phyloP scores from a whole-genome alignment of 495 filamentous ascomycete genomes.

The Podospora conica region DNA sequence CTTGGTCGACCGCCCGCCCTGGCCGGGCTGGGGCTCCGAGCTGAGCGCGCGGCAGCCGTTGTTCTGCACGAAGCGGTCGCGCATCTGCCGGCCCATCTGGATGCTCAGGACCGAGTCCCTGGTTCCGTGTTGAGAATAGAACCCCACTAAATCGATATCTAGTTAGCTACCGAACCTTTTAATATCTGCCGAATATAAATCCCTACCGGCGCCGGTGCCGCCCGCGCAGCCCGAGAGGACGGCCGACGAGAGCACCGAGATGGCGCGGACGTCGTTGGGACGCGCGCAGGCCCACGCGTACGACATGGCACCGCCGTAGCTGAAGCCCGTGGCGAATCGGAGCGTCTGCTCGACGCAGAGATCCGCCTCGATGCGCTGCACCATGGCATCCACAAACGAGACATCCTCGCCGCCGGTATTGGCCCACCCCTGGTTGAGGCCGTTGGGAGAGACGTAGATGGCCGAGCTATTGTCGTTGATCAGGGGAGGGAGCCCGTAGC shows the following conservation, averaged over 20 bases:
- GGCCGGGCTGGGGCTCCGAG: conserved; percentile 13
- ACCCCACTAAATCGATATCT: too few relatives aligned
- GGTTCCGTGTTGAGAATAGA: conserved; percentile 35
- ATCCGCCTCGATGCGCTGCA: conserved; percentile 28
- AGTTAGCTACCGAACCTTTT: too few relatives aligned
- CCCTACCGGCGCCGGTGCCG: conserved; percentile 30
- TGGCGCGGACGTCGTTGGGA: conserved; percentile 33
- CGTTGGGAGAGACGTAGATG: conserved; percentile 34
- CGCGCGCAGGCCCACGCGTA: conserved; percentile 38
- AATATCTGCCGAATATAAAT: too few relatives aligned
- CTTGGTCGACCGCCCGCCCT: conserved; percentile 21
- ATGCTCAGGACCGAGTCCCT: conserved; percentile 29
- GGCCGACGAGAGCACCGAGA: conserved; percentile 33
- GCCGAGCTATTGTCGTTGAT: conserved; percentile 27
- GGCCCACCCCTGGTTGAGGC: conserved; percentile 37
- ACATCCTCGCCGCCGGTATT: conserved; percentile 39
- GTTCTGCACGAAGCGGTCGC: conserved; percentile 30
- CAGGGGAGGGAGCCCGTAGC: conserved; percentile 34
- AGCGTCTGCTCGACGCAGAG: conserved; percentile 37
- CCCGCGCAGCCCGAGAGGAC: conserved; percentile 28
- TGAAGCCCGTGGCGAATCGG: conserved; percentile 40
- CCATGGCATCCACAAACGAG: conserved; percentile 29
- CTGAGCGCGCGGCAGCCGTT: conserved; percentile 30
- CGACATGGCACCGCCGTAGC: conserved; percentile 42
- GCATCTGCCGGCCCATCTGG: conserved; percentile 20